Evolutionary conservation across 2,329 filamentous ascomycete genomes (phyloP).

Genomic region (Lasiodiplodia gonubiensis): DNA sequence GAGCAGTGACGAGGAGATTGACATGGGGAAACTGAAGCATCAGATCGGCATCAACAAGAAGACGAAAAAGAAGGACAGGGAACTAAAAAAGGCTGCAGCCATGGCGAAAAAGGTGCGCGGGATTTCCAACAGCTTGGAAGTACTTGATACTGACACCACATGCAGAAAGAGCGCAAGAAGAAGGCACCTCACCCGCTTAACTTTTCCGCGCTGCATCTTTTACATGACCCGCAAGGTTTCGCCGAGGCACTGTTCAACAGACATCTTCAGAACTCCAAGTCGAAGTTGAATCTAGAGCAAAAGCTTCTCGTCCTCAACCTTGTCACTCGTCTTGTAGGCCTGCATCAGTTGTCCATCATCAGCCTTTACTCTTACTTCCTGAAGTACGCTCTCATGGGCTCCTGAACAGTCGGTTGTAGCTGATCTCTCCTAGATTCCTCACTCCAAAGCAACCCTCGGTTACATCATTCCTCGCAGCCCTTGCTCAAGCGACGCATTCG

Average conservation of each 20-base stretch:
- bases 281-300: slow-evolving; percentile 84
- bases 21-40: slow-evolving; percentile 82
- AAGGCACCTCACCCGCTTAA: slow-evolving; percentile 85
- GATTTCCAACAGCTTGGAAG: neutral
- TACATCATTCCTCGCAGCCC: slow-evolving; percentile 88
- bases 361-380: slow-evolving; percentile 95
- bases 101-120: slow-evolving; percentile 68
- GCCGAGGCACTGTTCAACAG: slow-evolving; percentile 88
- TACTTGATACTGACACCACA: neutral
- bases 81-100: slow-evolving; percentile 79
- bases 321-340: slow-evolving; percentile 85
- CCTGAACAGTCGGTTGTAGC: neutral
- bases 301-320: slow-evolving; percentile 90
- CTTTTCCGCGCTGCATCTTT: slow-evolving; percentile 91
- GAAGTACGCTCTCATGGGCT: slow-evolving; percentile 59
- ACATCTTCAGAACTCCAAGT: slow-evolving; percentile 85
- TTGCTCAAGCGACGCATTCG: slow-evolving; percentile 90
- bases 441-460: slow-evolving; percentile 88
- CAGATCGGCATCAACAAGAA: slow-evolving; percentile 95
- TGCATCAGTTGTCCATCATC: slow-evolving; percentile 90
- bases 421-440: slow-evolving; percentile 58
- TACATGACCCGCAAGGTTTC: slow-evolving; percentile 94
- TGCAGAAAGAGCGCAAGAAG: slow-evolving; percentile 78
- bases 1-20: slow-evolving; percentile 78
- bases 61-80: slow-evolving; percentile 81